Percentiles rank a stretch among this genome's conserved stretches.
Conservation (phyloP, 768 basidiomycete species). For the Russula dissimulans region DNA sequence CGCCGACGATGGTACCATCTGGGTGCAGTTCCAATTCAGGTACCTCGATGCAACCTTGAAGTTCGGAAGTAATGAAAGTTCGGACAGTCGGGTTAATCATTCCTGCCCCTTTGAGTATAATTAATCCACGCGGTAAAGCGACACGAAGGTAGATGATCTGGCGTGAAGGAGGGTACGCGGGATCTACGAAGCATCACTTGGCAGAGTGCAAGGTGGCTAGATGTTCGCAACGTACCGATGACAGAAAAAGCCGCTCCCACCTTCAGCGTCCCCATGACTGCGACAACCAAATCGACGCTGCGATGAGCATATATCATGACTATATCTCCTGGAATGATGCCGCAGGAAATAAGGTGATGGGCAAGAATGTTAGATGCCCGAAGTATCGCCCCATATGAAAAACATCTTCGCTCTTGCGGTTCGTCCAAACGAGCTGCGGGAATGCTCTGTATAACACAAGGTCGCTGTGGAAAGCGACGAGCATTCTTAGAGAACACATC, state of each 20-base stretch:
- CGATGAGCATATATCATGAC: conserved; percentile 98
- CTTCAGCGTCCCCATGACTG: conserved; percentile 94
- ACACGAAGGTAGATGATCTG: conserved; percentile 92
- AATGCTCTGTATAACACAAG: conserved; percentile 81
- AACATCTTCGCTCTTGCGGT: conserved; percentile 47
- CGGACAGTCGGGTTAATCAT: conserved; percentile 70
- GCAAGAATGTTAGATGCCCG: conserved; percentile 83
- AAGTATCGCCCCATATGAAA: conserved; percentile 74
- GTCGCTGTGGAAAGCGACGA: conserved; percentile 60
- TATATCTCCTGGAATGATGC: conserved; percentile 87
- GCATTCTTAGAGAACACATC: conserved; percentile 92
- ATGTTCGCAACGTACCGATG: conserved; percentile 54
- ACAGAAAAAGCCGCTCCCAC: conserved; percentile 96
- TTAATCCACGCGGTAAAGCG: conserved; percentile 81
- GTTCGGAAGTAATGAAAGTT: conserved; percentile 66
- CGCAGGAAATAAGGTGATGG: conserved; percentile 78
- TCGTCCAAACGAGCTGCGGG: conserved; percentile 32
- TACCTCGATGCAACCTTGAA: conserved; percentile 83
- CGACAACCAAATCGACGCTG: conserved; percentile 92
- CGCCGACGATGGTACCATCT: conserved; percentile 59
- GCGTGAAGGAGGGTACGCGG: conserved; percentile 89
- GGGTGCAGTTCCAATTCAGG: conserved; percentile 74
- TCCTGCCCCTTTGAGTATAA: conserved; percentile 88
- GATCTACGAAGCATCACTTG: conserved; percentile 45
- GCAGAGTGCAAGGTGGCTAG: neutral